Percentiles rank a stretch among this genome's conserved stretches.
These are phyloP conservation scores for Gynochthodes officinalis DNA, from an alignment of 257 asterid genomes.

Conservation along the genomic window DNA sequence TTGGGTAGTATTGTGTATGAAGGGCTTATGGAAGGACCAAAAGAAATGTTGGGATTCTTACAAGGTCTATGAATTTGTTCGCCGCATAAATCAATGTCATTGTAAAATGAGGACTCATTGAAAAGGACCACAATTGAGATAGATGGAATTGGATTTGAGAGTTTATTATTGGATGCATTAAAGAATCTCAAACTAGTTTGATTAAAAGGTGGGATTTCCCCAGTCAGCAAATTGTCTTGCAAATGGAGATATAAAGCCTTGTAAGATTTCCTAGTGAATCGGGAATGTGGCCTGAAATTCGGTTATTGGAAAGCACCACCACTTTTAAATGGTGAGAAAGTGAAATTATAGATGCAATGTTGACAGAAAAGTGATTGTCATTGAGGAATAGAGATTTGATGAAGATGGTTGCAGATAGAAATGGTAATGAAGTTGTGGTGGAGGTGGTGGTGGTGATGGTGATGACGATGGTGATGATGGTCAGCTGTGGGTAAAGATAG, in stretches of 20 bases:
- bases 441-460: too few relatives aligned
- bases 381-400: constrained; percentile 71
- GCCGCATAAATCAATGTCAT: constrained; percentile 61
- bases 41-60: not conserved
- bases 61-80: constrained; percentile 35
- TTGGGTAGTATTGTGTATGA: constrained; percentile 32
- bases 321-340: constrained; percentile 63
- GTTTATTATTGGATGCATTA: too few relatives aligned
- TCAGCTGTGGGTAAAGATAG: too few relatives aligned
- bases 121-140: constrained; percentile 47
- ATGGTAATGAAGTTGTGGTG: too few relatives aligned
- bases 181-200: constrained; percentile 67
- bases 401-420: too few relatives aligned
- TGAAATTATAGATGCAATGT: constrained; percentile 48
- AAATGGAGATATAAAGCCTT: constrained; percentile 58
- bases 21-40: constrained; percentile 48
- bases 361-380: constrained; percentile 54
- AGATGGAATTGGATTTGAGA: constrained; percentile 57
- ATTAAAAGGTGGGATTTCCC: constrained; percentile 59
- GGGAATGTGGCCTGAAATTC: constrained; percentile 59
- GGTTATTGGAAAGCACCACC: constrained; percentile 55
- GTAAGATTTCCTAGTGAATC: constrained; percentile 30
- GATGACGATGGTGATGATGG: too few relatives aligned
- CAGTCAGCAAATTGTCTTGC: constrained; percentile 62
- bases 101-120: constrained; percentile 51